Percentiles rank a stretch among this genome's conserved stretches.
phyloP scores from a whole-genome alignment of 177 flowering plant genomes.

The Telopea speciosissima region DNA sequence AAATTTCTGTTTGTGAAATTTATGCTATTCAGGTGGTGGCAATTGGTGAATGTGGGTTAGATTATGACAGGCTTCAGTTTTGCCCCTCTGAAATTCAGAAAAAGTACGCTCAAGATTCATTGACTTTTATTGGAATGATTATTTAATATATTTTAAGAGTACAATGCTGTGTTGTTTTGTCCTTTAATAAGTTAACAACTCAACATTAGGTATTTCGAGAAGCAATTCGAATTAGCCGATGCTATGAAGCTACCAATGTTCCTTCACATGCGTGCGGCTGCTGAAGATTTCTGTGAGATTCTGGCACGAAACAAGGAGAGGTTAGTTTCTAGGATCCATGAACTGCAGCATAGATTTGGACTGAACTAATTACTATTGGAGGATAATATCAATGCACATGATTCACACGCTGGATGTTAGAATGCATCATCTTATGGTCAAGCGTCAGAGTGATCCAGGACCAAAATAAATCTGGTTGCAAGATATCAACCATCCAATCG shows the following conservation, averaged over 20 bases:
- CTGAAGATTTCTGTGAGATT: constrained; percentile 85
- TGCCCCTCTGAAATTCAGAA: constrained; percentile 85
- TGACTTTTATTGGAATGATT: background rate
- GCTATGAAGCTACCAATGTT: constrained; percentile 90
- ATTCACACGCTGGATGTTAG: background rate
- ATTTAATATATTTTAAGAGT: background rate
- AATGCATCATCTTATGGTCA: background rate
- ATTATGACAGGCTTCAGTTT: constrained; percentile 94
- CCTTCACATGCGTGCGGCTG: constrained; percentile 98
- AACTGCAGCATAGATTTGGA: background rate
- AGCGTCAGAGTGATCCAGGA: background rate
- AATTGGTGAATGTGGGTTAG: constrained; percentile 98
- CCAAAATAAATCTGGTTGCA: background rate
- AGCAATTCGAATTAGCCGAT: constrained; percentile 90
- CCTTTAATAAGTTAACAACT: background rate
- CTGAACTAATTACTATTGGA: background rate
- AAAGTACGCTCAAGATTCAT: constrained; percentile 43
- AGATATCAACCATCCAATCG: background rate
- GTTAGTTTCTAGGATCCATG: constrained; percentile 28
- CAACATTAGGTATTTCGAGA: constrained; percentile 71
- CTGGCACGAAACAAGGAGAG: constrained; percentile 52
- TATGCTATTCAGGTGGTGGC: constrained; percentile 72
- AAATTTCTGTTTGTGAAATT: background rate
- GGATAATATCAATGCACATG: background rate
- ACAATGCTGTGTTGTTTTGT: background rate